Evolutionary conservation across 2,329 filamentous ascomycete species (phyloP).

Genomic region (Claviceps sp.): DNA sequence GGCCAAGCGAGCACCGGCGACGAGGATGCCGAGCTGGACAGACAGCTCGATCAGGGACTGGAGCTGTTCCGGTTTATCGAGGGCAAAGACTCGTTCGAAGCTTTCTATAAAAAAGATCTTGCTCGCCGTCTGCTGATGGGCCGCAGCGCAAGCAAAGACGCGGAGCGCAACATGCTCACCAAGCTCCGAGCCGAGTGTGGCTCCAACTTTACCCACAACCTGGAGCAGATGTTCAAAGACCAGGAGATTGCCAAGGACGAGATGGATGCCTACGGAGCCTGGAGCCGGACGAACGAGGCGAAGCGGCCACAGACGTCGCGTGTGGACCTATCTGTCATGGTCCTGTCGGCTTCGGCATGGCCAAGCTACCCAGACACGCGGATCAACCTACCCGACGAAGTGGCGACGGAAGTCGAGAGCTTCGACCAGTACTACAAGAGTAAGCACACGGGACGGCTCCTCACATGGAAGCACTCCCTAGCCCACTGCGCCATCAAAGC

Average conservation of each 20-base stretch:
- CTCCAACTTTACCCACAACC: conserved; percentile 84
- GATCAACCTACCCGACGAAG: conserved; percentile 61
- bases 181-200: conserved; percentile 90
- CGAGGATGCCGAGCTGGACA: conserved; percentile 83
- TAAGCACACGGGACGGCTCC: conserved; percentile 76
- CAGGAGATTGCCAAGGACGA: conserved; percentile 88
- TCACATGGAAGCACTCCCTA: conserved; percentile 89
- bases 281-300: conserved; percentile 35
- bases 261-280: conserved; percentile 75
- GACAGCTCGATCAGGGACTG: conserved; percentile 81
- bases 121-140: conserved; percentile 82
- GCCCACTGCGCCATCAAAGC: conserved; percentile 80
- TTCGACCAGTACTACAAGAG: conserved; percentile 79
- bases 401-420: conserved; percentile 61
- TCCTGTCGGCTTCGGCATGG: conserved; percentile 88
- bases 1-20: conserved; percentile 59
- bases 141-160: conserved; percentile 84
- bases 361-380: conserved; percentile 69
- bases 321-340: conserved; percentile 63
- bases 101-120: conserved; percentile 97
- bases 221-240: conserved; percentile 99
- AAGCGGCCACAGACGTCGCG: conserved; percentile 25
- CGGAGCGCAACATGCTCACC: conserved; percentile 87
- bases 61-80: conserved; percentile 95
- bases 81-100: conserved; percentile 94